These are phyloP conservation scores for Allomyces macrogynus DNA, from an alignment of 192 early-diverging fungal species.

Conservation along the genomic window DNA sequence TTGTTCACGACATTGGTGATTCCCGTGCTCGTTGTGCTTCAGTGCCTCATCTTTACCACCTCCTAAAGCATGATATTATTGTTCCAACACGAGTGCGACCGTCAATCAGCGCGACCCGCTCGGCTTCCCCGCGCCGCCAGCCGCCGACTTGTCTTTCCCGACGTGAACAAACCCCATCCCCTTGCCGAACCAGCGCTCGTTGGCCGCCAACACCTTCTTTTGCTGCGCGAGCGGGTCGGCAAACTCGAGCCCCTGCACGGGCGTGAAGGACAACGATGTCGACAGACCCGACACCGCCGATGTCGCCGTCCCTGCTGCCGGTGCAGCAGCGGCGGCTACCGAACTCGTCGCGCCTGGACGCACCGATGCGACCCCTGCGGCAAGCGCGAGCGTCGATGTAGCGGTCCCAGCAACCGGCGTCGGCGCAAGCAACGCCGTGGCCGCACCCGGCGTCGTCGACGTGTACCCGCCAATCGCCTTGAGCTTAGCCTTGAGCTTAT, in stretches of 20 bases:
- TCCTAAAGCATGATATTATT: too few species aligned
- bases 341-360: constrained; percentile 23
- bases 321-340: constrained; percentile 20
- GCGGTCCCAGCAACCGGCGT: not conserved
- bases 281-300: constrained; percentile 54
- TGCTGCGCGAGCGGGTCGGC: constrained; percentile 54
- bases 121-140: too few species aligned
- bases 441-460: constrained; percentile 1
- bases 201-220: constrained; percentile 35
- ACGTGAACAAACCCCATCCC: constrained; percentile 33
- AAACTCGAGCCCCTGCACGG: constrained; percentile 84
- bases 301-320: constrained; percentile 17
- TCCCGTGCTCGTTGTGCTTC: too few species aligned
- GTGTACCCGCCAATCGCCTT: not conserved
- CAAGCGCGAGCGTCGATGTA: not conserved
- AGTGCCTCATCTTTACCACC: too few species aligned
- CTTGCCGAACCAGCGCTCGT: constrained; percentile 53
- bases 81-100: too few species aligned
- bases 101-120: too few species aligned
- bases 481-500: constrained; percentile 3
- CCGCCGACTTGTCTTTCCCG: constrained; percentile 12
- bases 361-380: not conserved
- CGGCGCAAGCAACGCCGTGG: constrained; percentile 9
- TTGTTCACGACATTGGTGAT: too few species aligned
- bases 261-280: constrained; percentile 80